These are phyloP conservation scores for Aspergillus carbonarius DNA, from an alignment of 2,329 filamentous ascomycete species.

Conservation along the genomic window DNA sequence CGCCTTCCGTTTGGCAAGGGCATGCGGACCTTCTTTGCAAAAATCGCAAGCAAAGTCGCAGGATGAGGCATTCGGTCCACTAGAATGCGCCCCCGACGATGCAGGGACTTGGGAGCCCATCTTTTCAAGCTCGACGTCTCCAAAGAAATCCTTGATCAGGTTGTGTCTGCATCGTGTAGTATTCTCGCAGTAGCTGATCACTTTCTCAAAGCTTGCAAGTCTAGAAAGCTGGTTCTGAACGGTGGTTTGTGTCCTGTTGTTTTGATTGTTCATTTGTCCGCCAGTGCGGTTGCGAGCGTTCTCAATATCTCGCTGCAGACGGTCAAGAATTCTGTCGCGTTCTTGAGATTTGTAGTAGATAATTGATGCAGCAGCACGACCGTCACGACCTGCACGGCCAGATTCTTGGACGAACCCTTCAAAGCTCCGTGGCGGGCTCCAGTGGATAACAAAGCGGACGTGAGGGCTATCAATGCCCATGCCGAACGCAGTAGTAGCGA, in stretches of 20 bases:
- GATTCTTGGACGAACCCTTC: conserved; percentile 97
- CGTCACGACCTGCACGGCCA: conserved; percentile 84
- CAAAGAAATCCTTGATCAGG: conserved; percentile 74
- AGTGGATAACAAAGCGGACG: conserved; percentile 92
- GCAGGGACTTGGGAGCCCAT: conserved; percentile 29
- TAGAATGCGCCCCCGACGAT: neutral
- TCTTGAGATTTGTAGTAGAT: conserved; percentile 91
- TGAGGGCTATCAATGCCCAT: conserved; percentile 98
- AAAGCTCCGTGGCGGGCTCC: conserved; percentile 90
- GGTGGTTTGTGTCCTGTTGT: conserved; percentile 21
- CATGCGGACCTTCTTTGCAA: conserved; percentile 65
- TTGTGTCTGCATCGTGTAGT: conserved; percentile 72
- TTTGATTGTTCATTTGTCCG: conserved; percentile 40
- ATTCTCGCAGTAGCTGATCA: conserved; percentile 80
- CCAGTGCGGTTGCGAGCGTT: conserved; percentile 34
- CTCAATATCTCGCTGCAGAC: conserved; percentile 49
- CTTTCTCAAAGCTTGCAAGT: conserved; percentile 62
- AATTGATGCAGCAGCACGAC: conserved; percentile 81
- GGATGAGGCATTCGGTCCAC: conserved; percentile 37
- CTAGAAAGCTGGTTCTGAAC: conserved; percentile 45
- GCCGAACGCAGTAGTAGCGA: conserved; percentile 92
- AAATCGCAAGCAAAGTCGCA: conserved; percentile 78
- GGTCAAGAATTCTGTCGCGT: conserved; percentile 66
- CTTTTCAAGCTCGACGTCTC: conserved; percentile 52
- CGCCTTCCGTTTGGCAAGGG: conserved; percentile 57